These are phyloP conservation scores for Citrus hindsii DNA, from an alignment of 345 rosid species.

Conservation along the genomic window DNA sequence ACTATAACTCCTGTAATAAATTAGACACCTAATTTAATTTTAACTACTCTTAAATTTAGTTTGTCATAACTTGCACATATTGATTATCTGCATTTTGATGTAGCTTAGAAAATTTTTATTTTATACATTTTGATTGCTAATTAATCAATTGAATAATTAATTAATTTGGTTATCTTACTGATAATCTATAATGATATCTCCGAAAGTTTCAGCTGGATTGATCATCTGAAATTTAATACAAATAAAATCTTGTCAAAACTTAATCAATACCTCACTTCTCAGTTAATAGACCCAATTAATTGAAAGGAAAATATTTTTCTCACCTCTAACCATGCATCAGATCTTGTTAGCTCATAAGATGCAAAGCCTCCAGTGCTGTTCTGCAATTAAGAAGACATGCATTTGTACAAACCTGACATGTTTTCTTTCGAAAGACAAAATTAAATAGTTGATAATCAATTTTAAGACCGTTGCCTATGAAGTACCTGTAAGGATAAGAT, in stretches of 20 bases:
- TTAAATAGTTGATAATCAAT: too few relatives aligned
- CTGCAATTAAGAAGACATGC: conserved; percentile 20
- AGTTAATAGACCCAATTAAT: not conserved
- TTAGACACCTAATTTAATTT: too few relatives aligned
- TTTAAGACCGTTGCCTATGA: too few relatives aligned
- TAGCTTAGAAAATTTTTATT: too few relatives aligned
- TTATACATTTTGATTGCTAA: too few relatives aligned
- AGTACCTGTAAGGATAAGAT: conserved; percentile 61
- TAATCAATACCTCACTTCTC: not conserved
- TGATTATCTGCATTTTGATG: too few relatives aligned
- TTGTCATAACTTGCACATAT: too few relatives aligned
- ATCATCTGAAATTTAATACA: conserved; percentile 36
- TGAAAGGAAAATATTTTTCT: not conserved
- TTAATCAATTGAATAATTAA: too few relatives aligned
- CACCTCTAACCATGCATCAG: conserved; percentile 68
- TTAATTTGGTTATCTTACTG: conserved; percentile 46
- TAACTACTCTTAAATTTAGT: too few relatives aligned
- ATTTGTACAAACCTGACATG: too few relatives aligned
- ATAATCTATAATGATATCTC: conserved; percentile 65
- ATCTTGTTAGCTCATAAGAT: conserved; percentile 74
- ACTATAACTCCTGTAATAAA: not conserved
- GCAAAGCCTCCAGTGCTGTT: conserved; percentile 72
- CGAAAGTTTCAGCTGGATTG: conserved; percentile 66
- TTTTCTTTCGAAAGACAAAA: too few relatives aligned
- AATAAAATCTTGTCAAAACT: not conserved